Conservation (phyloP, 805 yeast genomes). For the Ogataea saltuana region DNA sequence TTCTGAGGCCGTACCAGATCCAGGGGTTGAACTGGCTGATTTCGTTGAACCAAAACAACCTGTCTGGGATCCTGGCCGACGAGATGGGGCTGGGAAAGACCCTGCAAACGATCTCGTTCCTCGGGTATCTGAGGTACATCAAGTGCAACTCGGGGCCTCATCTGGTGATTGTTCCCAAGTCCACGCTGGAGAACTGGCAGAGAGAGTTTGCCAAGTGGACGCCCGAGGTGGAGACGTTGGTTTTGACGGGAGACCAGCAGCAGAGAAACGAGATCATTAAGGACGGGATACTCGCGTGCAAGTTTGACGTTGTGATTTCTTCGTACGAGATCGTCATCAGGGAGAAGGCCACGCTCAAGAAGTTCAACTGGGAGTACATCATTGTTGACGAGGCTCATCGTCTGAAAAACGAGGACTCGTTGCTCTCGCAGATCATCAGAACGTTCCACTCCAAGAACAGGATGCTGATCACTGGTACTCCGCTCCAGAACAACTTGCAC, state of each 20-base stretch:
- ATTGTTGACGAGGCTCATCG: slow-evolving; percentile 84
- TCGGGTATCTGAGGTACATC: slow-evolving; percentile 69
- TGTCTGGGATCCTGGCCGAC: slow-evolving; percentile 79
- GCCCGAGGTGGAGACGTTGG: slow-evolving; percentile 71
- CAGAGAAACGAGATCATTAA: slow-evolving; percentile 57
- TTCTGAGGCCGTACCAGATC: slow-evolving; percentile 70
- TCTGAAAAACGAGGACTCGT: slow-evolving; percentile 73
- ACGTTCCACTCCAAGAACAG: slow-evolving; percentile 71
- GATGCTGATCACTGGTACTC: slow-evolving; percentile 78
- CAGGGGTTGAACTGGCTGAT: slow-evolving; percentile 83
- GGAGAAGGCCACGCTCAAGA: slow-evolving; percentile 66
- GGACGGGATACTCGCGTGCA: slow-evolving; percentile 51
- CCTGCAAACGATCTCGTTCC: slow-evolving; percentile 72
- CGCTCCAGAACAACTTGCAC: slow-evolving; percentile 75
- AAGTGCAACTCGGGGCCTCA: slow-evolving; percentile 68
- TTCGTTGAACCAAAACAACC: slow-evolving; percentile 62
- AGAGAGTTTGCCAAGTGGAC: slow-evolving; percentile 79
- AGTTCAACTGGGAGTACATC: slow-evolving; percentile 75
- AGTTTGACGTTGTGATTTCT: slow-evolving; percentile 70
- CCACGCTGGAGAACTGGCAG: slow-evolving; percentile 79
- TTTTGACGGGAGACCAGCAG: slow-evolving; percentile 74
- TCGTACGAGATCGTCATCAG: slow-evolving; percentile 77
- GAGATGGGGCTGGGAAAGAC: slow-evolving; percentile 89
- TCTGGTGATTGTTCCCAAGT: slow-evolving; percentile 74
- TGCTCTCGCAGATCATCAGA: slow-evolving; percentile 72